phyloP scores from a whole-genome alignment of 768 basidiomycete species.

The Mycena indigotica region DNA sequence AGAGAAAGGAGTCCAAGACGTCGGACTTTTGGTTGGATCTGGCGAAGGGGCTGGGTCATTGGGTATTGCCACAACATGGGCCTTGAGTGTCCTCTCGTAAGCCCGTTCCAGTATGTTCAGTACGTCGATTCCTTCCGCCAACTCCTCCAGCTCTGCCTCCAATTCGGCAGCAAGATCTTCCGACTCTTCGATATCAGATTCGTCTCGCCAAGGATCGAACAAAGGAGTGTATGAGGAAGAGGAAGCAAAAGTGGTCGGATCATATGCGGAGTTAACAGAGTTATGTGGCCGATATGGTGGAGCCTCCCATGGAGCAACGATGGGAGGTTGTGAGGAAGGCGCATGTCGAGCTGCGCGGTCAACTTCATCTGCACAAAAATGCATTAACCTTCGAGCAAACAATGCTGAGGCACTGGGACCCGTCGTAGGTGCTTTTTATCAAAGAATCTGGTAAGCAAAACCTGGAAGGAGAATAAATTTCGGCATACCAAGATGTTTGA shows the following conservation, averaged over 20 bases:
- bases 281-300: not conserved
- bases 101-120: slow-evolving; percentile 70
- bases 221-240: not conserved
- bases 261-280: not conserved
- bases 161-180: slow-evolving; percentile 3
- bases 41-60: slow-evolving; percentile 10
- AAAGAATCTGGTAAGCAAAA: not conserved
- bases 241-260: not conserved
- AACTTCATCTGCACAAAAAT: slow-evolving; percentile 73
- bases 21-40: too few relatives aligned
- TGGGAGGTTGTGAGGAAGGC: slow-evolving; percentile 1
- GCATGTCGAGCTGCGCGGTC: slow-evolving; percentile 23
- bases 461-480: slow-evolving; percentile 8
- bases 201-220: slow-evolving; percentile 22
- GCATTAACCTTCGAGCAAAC: slow-evolving; percentile 83
- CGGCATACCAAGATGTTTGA: slow-evolving; percentile 37
- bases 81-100: slow-evolving; percentile 64
- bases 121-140: slow-evolving; percentile 70
- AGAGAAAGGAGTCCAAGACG: not conserved
- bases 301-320: slow-evolving; percentile 5
- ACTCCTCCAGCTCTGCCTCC: slow-evolving; percentile 53
- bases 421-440: slow-evolving; percentile 22
- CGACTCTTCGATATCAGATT: slow-evolving; percentile 30
- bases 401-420: slow-evolving; percentile 45
- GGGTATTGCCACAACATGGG: slow-evolving; percentile 51